Conservation (phyloP, 495 filamentous ascomycete genomes). For the Aspergillus steynii region DNA sequence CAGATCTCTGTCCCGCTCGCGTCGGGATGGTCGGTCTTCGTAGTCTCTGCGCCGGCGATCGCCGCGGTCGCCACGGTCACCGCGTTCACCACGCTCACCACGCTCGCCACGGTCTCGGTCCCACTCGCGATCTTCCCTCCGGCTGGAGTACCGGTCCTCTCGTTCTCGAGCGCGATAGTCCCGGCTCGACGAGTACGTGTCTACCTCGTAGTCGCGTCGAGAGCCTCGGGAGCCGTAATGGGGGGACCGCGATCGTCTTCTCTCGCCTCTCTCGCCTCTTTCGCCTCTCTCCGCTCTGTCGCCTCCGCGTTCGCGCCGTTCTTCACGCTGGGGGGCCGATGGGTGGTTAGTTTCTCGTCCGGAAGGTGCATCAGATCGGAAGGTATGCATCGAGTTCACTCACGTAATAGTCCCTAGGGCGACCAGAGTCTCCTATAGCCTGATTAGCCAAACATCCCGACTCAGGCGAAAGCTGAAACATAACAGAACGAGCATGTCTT, state of each 20-base stretch:
- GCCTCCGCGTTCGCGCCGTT: constrained; percentile 50
- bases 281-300: constrained; percentile 38
- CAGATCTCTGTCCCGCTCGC: constrained; percentile 57
- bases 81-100: constrained; percentile 48
- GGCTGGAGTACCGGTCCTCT: constrained; percentile 78
- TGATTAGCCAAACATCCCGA: neutral
- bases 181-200: constrained; percentile 87
- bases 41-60: constrained; percentile 61
- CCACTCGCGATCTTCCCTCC: constrained; percentile 65
- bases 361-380: neutral
- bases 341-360: neutral
- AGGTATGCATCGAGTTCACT: constrained; percentile 24
- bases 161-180: constrained; percentile 89
- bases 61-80: constrained; percentile 62
- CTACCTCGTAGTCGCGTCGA: constrained; percentile 69
- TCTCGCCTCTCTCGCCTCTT: constrained; percentile 54
- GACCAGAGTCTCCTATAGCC: constrained; percentile 52
- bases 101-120: constrained; percentile 67
- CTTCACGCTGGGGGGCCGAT: constrained; percentile 48
- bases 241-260: constrained; percentile 76
- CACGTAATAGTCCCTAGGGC: constrained; percentile 75
- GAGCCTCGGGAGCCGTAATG: constrained; percentile 61
- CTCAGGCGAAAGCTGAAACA: neutral
- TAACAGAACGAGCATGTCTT: constrained; percentile 22
- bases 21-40: constrained; percentile 58